phyloP scores from a whole-genome alignment of 768 basidiomycete species.

The Kwoniella dejecticola region DNA sequence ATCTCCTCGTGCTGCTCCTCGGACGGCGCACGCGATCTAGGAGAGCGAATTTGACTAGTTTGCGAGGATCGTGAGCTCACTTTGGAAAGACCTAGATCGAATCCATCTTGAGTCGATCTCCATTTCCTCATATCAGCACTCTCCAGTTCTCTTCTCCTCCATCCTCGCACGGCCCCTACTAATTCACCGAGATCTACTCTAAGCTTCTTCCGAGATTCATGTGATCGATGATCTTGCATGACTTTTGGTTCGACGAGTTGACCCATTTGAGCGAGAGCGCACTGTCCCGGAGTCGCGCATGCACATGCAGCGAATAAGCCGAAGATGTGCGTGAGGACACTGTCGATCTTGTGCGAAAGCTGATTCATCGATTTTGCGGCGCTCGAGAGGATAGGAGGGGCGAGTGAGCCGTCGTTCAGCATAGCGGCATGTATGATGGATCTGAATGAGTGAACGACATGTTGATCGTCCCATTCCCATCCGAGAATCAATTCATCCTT shows the following conservation, averaged over 20 bases:
- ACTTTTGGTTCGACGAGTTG: constrained; percentile 35
- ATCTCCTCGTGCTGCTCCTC: background rate
- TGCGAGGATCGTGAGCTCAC: constrained; percentile 13
- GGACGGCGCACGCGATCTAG: background rate
- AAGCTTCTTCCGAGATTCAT: constrained; percentile 24
- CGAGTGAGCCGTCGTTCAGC: constrained; percentile 61
- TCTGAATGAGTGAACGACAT: constrained; percentile 71
- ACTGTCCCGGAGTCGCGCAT: constrained; percentile 45
- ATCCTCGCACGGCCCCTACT: constrained; percentile 51
- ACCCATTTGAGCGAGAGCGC: constrained; percentile 51
- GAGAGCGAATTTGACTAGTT: background rate
- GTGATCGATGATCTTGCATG: constrained; percentile 21
- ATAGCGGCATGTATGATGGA: constrained; percentile 57
- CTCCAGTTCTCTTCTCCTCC: constrained; percentile 52
- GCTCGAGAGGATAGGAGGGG: constrained; percentile 51
- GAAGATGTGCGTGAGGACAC: constrained; percentile 48
- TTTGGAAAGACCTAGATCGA: constrained; percentile 9
- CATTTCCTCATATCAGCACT: constrained; percentile 29
- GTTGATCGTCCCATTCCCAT: constrained; percentile 97
- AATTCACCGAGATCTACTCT: constrained; percentile 44
- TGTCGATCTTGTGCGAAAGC: constrained; percentile 36
- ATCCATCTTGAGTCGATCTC: constrained; percentile 10
- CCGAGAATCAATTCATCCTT: constrained; percentile 85
- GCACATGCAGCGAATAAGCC: constrained; percentile 53
- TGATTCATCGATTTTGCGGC: constrained; percentile 5